Conservation (phyloP, 2,329 filamentous ascomycete species). For the Corynespora cassiicola region DNA sequence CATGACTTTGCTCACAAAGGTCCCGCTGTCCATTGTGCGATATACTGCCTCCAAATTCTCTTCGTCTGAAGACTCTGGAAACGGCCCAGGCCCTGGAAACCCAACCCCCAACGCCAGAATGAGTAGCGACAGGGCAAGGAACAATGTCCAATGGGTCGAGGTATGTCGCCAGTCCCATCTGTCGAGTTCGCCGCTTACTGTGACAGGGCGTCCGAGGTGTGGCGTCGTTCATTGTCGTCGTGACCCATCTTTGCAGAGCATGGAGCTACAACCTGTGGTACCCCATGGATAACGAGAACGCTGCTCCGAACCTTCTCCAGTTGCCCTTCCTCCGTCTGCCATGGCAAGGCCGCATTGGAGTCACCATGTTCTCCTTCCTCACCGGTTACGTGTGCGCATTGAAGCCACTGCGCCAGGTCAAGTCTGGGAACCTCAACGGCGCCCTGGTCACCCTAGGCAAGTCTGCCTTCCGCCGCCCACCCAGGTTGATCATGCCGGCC, state of each 20-base stretch:
- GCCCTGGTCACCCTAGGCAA: conserved; percentile 58
- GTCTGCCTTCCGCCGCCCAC: conserved; percentile 61
- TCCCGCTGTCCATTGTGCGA: conserved; percentile 30
- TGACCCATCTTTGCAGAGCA: conserved; percentile 60
- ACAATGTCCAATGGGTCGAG: conserved; percentile 51
- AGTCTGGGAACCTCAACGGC: conserved; percentile 52
- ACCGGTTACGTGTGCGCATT: conserved; percentile 64
- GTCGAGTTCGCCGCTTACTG: conserved; percentile 8
- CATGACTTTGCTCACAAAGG: conserved; percentile 35
- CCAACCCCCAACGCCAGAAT: conserved; percentile 26
- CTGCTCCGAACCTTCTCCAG: conserved; percentile 55
- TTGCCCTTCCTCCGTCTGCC: conserved; percentile 62
- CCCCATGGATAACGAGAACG: conserved; percentile 51
- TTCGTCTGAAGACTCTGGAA: conserved; percentile 17
- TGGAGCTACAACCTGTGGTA: conserved; percentile 61
- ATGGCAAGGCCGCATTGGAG: conserved; percentile 61
- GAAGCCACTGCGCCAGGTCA: conserved; percentile 60
- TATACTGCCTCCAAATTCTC: conserved; percentile 29
- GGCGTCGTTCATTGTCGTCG: conserved; percentile 60
- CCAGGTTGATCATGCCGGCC: conserved; percentile 59
- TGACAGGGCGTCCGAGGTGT: conserved; percentile 59
- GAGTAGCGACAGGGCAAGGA: conserved; percentile 38
- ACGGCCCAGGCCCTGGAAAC: conserved; percentile 14
- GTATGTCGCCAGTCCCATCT: conserved; percentile 28
- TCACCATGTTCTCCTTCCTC: conserved; percentile 63